Evolutionary conservation across 2,329 filamentous ascomycete genomes (phyloP), one percentile per base, ranked within the genome.

Genomic region (Leptosphaerulina australis): DNA sequence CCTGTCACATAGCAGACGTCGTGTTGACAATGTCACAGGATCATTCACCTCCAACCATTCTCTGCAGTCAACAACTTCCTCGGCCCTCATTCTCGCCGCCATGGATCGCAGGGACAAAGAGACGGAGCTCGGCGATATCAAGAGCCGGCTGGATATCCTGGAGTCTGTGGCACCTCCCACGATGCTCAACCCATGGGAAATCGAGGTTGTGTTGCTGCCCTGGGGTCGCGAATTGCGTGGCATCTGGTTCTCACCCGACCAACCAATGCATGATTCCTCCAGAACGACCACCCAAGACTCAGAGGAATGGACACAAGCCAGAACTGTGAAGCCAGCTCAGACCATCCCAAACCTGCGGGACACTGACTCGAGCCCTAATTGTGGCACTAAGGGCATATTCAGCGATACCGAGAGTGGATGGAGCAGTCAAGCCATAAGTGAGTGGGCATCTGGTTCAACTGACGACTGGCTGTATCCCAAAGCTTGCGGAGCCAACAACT

Each of bases 151-250:
- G 4, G 63, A 76, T 22, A 76, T 82, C 33, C 76, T 90, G 8
- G 85, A 88, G 67, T 79, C 80, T 5, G 75, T 69, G 4, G 67
- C 81, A 8, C 70, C 84, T 22, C 88, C 88, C n/a, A 84, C 87
- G 0, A 76, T 77, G 21, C 72, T 74, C 31, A 78, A 82, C 30
- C 87, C 88, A 0, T 91, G 88, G 87, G 83, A 88, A 57, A 76
- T 93, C 1, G 88, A 92, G 64, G 86, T 92, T 4, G 84, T 92
- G 1, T 84, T 91, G 49, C 69, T 92, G 6, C 89, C 89, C 1
- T 93, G 90, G 68, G 81, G 81, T 4, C 71, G 75, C 31, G 69
- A 77, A n/a, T 64, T 83, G 17, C 75, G 73, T 52, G 81, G 81
- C 2, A 75, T 83, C 17, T 83, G 81, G 81, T 79, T 76, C 44